Evolutionary conservation across 345 rosid species (phyloP), one percentile per base, ranked within the genome.

Genomic region (Lepidium sativum): DNA sequence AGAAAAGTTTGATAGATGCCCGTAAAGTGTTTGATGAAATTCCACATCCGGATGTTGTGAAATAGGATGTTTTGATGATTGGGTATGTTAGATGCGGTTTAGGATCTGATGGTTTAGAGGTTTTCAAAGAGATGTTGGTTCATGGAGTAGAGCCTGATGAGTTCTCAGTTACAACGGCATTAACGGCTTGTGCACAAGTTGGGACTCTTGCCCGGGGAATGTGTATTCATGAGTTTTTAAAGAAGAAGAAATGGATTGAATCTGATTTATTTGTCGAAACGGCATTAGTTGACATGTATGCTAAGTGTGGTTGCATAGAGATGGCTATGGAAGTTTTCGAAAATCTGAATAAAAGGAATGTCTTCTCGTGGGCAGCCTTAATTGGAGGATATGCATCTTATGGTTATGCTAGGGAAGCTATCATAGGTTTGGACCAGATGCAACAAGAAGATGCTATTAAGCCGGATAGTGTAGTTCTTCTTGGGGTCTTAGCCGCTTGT

Each of bases 211-310:
- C 55, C 68, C 84, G 80, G 16, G 86, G 91, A 61, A 80, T 69
- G 56, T 81, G 81, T 88, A 73, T 86, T 68, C 84, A 83, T 58
- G 86, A 83, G 58, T 12, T 77, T 38, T 2, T 77, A 41, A 73
- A 75, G 80, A 78, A 57, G 72, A 73, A 48, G 42, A 65, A 50
- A 15, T 68, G 61, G 37, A n/a, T 76, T 50, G 72, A 62, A 42
- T 38, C 20, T 17, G 88, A 85, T 63, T 78, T 81, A 1, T 78
- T 78, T 75, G 31, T 78, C 2, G 83, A 84, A 10, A 83, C 86
- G 1, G 76, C 88, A 0, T 81, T 81, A 25, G 81, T 83, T 68
- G 83, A 86, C 63, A 83, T 81, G 88, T 78, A 83, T 73, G 80
- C 79, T 6, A 86, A 83, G 60, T 81, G 86, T 77, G 88, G 89